A percentile compares a stretch with the other conserved stretches of the same genome.
These are phyloP conservation scores for Dichotomopilus funicola DNA, from an alignment of 2,329 filamentous ascomycete genomes.

Conservation along the genomic window DNA sequence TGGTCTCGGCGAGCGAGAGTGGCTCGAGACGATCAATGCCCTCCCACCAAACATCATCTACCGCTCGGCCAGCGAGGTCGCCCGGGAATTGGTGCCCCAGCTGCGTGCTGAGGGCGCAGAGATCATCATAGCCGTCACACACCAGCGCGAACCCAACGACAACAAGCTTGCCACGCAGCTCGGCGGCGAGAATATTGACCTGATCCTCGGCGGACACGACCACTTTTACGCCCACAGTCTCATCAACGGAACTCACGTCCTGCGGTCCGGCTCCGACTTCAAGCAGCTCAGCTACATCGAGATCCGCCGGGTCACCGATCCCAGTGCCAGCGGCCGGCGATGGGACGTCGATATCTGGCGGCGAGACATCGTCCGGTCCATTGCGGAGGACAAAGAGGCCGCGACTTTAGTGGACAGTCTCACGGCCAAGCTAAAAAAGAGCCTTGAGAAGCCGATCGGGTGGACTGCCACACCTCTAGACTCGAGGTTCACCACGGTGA, in stretches of 20 bases:
- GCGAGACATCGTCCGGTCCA: conserved; percentile 63
- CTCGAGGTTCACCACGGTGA: conserved; percentile 77
- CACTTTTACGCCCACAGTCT: conserved; percentile 78
- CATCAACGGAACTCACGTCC: conserved; percentile 72
- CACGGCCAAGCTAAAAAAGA: conserved; percentile 66
- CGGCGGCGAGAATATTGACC: conserved; percentile 63
- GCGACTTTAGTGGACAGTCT: conserved; percentile 59
- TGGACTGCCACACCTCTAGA: conserved; percentile 79
- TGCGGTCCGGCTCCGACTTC: conserved; percentile 88
- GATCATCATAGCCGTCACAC: conserved; percentile 74
- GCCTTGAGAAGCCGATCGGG: conserved; percentile 74
- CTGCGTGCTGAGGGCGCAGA: conserved; percentile 73
- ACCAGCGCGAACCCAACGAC: conserved; percentile 85
- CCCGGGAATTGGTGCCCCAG: conserved; percentile 65
- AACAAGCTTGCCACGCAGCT: conserved; percentile 73
- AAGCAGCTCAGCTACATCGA: conserved; percentile 88
- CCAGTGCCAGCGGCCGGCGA: conserved; percentile 35
- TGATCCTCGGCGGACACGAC: conserved; percentile 84
- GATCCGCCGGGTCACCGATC: conserved; percentile 50
- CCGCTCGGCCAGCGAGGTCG: conserved; percentile 69
- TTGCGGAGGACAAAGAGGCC: conserved; percentile 57
- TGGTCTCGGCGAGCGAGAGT: conserved; percentile 80
- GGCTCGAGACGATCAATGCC: conserved; percentile 82
- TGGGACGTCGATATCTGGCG: conserved; percentile 78
- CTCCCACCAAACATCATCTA: conserved; percentile 78